These are phyloP conservation scores for Nigrograna mackinnonii DNA, from an alignment of 2,329 filamentous ascomycete species.

Conservation along the genomic window DNA sequence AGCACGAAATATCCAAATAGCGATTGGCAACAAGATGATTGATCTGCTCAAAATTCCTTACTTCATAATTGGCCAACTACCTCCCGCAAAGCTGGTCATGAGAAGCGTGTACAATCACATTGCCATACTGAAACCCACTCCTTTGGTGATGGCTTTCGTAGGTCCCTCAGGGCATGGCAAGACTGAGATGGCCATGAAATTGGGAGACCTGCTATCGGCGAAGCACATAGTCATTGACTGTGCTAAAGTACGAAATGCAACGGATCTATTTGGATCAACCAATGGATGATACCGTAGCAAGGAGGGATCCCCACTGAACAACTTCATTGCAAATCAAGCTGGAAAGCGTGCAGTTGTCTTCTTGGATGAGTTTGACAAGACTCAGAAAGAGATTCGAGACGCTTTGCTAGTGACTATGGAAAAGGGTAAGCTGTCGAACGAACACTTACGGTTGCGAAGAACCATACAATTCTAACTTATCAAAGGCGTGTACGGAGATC, in stretches of 20 bases:
- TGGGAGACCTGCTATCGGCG: slow-evolving; percentile 10
- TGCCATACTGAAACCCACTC: not conserved
- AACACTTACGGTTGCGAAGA: too few relatives aligned
- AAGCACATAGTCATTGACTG: slow-evolving; percentile 8
- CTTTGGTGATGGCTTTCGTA: slow-evolving; percentile 13
- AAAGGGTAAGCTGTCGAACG: slow-evolving; percentile 37
- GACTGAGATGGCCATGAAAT: slow-evolving; percentile 11
- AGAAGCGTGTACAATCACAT: not conserved
- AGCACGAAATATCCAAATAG: not conserved
- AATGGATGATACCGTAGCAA: slow-evolving; percentile 37
- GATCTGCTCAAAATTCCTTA: slow-evolving; percentile 36
- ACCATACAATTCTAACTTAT: not conserved
- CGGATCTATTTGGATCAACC: slow-evolving; percentile 49
- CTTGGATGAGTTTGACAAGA: slow-evolving; percentile 58
- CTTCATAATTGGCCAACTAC: slow-evolving; percentile 40
- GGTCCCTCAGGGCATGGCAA: slow-evolving; percentile 15
- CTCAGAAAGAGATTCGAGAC: slow-evolving; percentile 42
- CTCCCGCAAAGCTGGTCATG: slow-evolving; percentile 20
- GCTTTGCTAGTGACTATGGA: slow-evolving; percentile 51
- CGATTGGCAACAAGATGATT: slow-evolving; percentile 1
- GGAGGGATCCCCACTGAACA: slow-evolving; percentile 50
- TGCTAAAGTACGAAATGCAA: slow-evolving; percentile 45
- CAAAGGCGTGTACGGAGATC: slow-evolving; percentile 44
- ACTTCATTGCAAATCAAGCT: slow-evolving; percentile 47
- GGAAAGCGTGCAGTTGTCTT: slow-evolving; percentile 49